phyloP scores from a whole-genome alignment of 2,329 filamentous ascomycete species.

The Beauveria brongniartii region DNA sequence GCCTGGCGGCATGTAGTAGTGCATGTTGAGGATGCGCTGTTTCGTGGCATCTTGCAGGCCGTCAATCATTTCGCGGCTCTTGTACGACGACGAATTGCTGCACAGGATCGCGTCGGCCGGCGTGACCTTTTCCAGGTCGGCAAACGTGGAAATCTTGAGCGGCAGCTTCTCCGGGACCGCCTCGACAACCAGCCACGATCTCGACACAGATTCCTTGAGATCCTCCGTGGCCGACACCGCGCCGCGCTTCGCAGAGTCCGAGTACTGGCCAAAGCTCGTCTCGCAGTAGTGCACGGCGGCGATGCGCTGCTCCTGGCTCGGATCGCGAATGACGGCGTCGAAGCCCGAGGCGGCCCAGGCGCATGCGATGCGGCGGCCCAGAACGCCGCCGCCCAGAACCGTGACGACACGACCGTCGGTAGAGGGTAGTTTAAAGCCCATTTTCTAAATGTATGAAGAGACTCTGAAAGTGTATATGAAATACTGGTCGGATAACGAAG shows the following conservation, averaged over 20 bases:
- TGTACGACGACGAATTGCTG: slow-evolving; percentile 45
- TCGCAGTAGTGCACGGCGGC: slow-evolving; percentile 32
- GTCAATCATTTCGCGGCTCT: slow-evolving; percentile 38
- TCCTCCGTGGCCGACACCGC: slow-evolving; percentile 25
- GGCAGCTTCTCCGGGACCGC: slow-evolving; percentile 42
- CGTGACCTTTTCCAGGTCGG: slow-evolving; percentile 33
- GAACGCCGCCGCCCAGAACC: slow-evolving; percentile 33
- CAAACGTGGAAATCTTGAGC: slow-evolving; percentile 40
- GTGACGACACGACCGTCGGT: slow-evolving; percentile 24
- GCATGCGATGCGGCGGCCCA: slow-evolving; percentile 33
- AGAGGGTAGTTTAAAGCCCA: slow-evolving; percentile 17
- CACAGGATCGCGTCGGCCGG: slow-evolving; percentile 39
- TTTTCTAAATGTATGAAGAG: slow-evolving; percentile 3
- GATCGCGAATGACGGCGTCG: slow-evolving; percentile 35
- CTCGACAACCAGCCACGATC: slow-evolving; percentile 47
- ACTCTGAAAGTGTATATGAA: neutral
- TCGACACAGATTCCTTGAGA: slow-evolving; percentile 30
- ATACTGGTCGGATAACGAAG: neutral
- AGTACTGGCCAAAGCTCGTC: slow-evolving; percentile 24
- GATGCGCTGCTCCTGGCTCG: slow-evolving; percentile 25
- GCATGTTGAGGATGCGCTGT: slow-evolving; percentile 37
- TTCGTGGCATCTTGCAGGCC: slow-evolving; percentile 30
- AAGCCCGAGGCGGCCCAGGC: slow-evolving; percentile 34
- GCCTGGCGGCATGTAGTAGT: slow-evolving; percentile 42
- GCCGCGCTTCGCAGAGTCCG: slow-evolving; percentile 19